phyloP scores from a whole-genome alignment of 495 filamentous ascomycete genomes.

The Cercophora sp. region DNA sequence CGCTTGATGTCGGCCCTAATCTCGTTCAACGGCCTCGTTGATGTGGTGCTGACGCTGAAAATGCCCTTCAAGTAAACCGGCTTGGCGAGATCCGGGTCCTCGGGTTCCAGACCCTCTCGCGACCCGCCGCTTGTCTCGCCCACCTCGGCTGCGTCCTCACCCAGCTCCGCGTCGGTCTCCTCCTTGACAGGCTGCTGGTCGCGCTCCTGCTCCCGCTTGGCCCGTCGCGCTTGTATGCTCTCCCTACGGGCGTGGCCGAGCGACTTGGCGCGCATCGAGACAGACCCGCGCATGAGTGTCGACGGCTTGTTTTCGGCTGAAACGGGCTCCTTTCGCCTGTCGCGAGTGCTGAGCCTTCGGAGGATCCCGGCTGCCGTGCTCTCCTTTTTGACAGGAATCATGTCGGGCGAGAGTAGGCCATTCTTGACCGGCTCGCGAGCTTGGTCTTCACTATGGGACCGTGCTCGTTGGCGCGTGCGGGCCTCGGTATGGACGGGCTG shows the following conservation, averaged over 20 bases:
- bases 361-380: slow-evolving; percentile 83
- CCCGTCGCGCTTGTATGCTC: slow-evolving; percentile 79
- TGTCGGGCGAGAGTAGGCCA: slow-evolving; percentile 61
- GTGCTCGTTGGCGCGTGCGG: slow-evolving; percentile 74
- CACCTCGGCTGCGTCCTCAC: slow-evolving; percentile 25
- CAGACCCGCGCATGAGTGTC: slow-evolving; percentile 37
- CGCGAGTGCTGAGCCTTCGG: slow-evolving; percentile 84
- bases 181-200: slow-evolving; percentile 54
- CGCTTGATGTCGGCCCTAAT: slow-evolving; percentile 91
- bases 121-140: slow-evolving; percentile 47
- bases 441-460: slow-evolving; percentile 96
- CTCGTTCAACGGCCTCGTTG: slow-evolving; percentile 76
- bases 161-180: slow-evolving; percentile 66
- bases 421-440: slow-evolving; percentile 72
- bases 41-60: slow-evolving; percentile 96
- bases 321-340: slow-evolving; percentile 57
- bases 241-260: slow-evolving; percentile 85
- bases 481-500: slow-evolving; percentile 91
- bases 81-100: slow-evolving; percentile 65
- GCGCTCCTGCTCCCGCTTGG: slow-evolving; percentile 52
- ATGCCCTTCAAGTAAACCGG: slow-evolving; percentile 96
- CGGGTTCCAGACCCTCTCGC: slow-evolving; percentile 44
- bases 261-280: slow-evolving; percentile 77
- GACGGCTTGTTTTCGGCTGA: slow-evolving; percentile 38
- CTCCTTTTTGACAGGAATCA: slow-evolving; percentile 68